A percentile compares a stretch with the other conserved stretches of the same genome.
phyloP scores from a whole-genome alignment of 1,284 basidiomycete genomes.

The Tremellales sp. region DNA sequence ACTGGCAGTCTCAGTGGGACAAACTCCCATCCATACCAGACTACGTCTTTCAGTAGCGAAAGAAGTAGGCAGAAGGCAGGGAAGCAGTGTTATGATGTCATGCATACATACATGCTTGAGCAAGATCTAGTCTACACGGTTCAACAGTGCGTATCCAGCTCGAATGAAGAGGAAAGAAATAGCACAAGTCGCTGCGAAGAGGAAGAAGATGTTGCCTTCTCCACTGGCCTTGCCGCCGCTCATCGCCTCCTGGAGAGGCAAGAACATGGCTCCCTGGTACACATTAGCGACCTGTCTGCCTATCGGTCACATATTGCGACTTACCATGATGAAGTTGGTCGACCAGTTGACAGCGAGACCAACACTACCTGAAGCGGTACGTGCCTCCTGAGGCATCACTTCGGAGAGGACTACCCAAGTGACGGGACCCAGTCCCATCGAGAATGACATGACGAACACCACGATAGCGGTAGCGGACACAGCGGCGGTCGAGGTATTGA shows the following conservation, averaged over 20 bases:
- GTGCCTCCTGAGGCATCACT: constrained; percentile 34
- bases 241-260: constrained; percentile 33
- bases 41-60: background rate
- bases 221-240: constrained; percentile 15
- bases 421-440: constrained; percentile 39
- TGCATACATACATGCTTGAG: background rate
- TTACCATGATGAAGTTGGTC: constrained; percentile 30
- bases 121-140: background rate
- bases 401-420: constrained; percentile 41
- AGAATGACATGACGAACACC: constrained; percentile 33
- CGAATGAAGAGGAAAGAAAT: constrained; percentile 12
- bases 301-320: background rate
- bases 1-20: constrained; percentile 36
- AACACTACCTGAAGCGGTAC: constrained; percentile 33
- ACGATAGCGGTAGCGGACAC: constrained; percentile 26
- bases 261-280: constrained; percentile 26
- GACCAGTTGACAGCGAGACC: constrained; percentile 38
- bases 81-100: too few relatives aligned
- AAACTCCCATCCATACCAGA: constrained; percentile 29
- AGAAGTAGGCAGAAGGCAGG: too few relatives aligned
- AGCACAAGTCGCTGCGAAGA: constrained; percentile 25
- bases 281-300: background rate
- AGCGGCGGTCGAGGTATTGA: constrained; percentile 23
- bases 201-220: constrained; percentile 40
- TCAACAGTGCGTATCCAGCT: constrained; percentile 6